Conservation (phyloP, 1,139 yeast species). For the Yamadazyma atmosphaerica region DNA sequence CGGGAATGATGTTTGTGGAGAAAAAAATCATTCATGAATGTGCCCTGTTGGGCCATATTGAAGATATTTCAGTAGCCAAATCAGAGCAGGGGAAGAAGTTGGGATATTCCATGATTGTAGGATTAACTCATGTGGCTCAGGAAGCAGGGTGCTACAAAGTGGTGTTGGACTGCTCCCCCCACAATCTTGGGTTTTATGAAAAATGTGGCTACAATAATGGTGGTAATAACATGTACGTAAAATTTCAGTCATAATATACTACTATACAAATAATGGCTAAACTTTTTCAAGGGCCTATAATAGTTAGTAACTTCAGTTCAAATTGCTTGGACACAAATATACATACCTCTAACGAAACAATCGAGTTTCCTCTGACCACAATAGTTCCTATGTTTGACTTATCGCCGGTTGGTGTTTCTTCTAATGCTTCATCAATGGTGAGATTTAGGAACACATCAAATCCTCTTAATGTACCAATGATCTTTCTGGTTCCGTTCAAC, state of each 20-base stretch:
- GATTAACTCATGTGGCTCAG: constrained; percentile 61
- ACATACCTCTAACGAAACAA: constrained; percentile 57
- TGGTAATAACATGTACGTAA: constrained; percentile 69
- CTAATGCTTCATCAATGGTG: constrained; percentile 73
- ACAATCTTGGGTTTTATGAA: constrained; percentile 82
- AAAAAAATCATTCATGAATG: constrained; percentile 71
- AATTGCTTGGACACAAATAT: constrained; percentile 2
- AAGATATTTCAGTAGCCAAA: constrained; percentile 81
- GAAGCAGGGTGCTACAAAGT: constrained; percentile 78
- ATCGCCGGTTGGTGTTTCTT: constrained; percentile 53
- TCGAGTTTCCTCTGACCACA: constrained; percentile 63
- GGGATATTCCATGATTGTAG: constrained; percentile 66
- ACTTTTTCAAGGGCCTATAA: constrained; percentile 31
- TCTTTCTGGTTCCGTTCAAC: constrained; percentile 71
- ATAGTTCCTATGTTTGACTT: constrained; percentile 56
- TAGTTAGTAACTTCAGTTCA: constrained; percentile 19
- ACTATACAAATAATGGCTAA: constrained; percentile 16
- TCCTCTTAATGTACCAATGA: constrained; percentile 74
- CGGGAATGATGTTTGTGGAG: constrained; percentile 55
- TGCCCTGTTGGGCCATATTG: constrained; percentile 91
- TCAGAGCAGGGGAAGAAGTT: constrained; percentile 81
- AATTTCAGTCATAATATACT: constrained; percentile 15
- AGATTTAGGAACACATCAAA: constrained; percentile 77
- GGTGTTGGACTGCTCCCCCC: constrained; percentile 82
- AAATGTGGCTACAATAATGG: constrained; percentile 72